A percentile compares a stretch with the other conserved stretches of the same genome.
These are phyloP conservation scores for Blastocystis sp. DNA, from an alignment of 352 stramenopile species.

Conservation along the genomic window DNA sequence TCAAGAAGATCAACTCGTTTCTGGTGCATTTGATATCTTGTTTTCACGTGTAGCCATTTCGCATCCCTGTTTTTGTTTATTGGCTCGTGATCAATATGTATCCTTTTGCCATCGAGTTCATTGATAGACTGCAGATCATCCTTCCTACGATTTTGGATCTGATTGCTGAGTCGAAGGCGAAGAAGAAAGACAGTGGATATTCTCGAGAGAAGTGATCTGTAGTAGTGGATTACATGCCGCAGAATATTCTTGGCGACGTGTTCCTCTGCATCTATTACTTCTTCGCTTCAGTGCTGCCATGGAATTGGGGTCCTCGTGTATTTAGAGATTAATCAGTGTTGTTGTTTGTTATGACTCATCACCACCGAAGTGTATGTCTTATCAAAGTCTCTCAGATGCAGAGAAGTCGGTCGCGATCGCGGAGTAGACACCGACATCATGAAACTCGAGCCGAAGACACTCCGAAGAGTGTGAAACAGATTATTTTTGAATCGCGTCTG, in stretches of 20 bases:
- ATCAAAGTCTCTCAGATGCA: neutral
- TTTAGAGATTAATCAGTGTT: constrained; percentile 26
- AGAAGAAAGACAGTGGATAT: neutral
- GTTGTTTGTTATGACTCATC: constrained; percentile 8
- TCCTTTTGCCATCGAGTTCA: neutral
- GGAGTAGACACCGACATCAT: neutral
- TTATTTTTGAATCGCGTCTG: constrained; percentile 62
- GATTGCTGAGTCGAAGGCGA: neutral
- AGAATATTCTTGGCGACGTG: constrained; percentile 6
- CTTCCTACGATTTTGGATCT: neutral
- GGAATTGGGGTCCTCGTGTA: constrained; percentile 31
- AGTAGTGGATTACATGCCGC: constrained; percentile 36
- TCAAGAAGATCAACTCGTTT: constrained; percentile 10
- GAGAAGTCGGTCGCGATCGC: constrained; percentile 48
- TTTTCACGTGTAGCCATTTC: neutral
- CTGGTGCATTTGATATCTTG: neutral
- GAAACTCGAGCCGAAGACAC: neutral
- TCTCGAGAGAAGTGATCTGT: neutral
- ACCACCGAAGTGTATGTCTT: neutral
- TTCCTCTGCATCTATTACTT: constrained; percentile 36
- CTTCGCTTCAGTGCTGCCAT: constrained; percentile 12
- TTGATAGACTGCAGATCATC: neutral
- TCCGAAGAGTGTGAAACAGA: constrained; percentile 40
- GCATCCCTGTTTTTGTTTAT: neutral
- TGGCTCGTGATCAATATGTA: neutral